Base-by-base conservation (phyloP, 768 basidiomycete genomes). In the Amanita rubescens region DNA sequence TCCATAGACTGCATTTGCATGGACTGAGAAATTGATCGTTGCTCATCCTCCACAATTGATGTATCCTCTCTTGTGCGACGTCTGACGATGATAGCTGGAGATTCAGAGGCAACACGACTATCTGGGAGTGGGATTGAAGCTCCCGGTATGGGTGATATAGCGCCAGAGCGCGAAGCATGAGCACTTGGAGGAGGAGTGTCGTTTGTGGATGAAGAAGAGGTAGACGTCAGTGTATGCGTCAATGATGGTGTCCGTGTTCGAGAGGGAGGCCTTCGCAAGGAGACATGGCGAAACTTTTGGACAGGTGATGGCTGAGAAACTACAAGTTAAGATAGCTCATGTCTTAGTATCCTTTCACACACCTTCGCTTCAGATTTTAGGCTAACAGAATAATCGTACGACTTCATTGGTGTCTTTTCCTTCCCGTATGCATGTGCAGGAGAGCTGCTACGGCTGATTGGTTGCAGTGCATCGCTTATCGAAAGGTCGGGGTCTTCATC, bases 181-280 rank as follows among this genome's bases (percentile, higher is more conserved):
- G 67, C 75, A 54, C 81, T 84, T 11, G 72, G 74, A 20, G 85
- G 74, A 20, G 85, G 85, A 1, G 85, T 87, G 2, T 85, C 83
- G 57, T 85, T 75, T 1, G 79, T 65, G 0, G 82, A 76, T 4
- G 83, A 85, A 10, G 84, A 81, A 0, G 75, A 72, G 20, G 73
- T 74, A 1, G 82, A 82, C 32, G 81, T 76, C 0, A 77, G 75
- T 1, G 82, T 85, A 48, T 76, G 77, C 7, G 85, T 78, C 8
- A 87, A 71, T 1, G 85, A 86, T 4, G 85, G 85, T 4, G 84
- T 86, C 24, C 85, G 79, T 17, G 73, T 71, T 25, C 81, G 75
- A 17, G 73, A 60, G 34, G 74, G 62, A 15, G 78, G 74, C 53
- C 74, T 75, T 30, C 84, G 79, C 46, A 84, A 57, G 11, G 78